Percentiles rank a stretch among this genome's conserved stretches.
Conservation (phyloP, 2,329 filamentous ascomycete genomes). For the Fusarium ambrosium region DNA sequence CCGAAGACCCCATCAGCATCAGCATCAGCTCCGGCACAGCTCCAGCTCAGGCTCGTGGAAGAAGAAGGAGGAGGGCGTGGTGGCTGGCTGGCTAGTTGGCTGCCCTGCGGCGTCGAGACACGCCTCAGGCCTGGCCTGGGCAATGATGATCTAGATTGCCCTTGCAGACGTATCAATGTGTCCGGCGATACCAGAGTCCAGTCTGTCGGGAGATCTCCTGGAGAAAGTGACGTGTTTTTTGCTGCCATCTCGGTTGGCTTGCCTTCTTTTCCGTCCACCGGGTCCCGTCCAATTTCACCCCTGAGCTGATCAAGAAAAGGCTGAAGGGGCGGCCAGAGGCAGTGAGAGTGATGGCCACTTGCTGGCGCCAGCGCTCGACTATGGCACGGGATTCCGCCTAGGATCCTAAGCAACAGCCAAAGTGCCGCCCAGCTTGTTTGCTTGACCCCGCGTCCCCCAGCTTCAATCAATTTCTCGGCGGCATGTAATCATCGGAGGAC, state of each 20-base stretch:
- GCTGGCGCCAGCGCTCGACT: slow-evolving; percentile 28
- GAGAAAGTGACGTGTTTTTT: slow-evolving; percentile 12
- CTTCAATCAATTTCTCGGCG: slow-evolving; percentile 16
- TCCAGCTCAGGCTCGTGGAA: slow-evolving; percentile 9
- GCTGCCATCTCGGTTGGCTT: neutral
- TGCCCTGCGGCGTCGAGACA: slow-evolving; percentile 17
- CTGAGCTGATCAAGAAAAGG: slow-evolving; percentile 26
- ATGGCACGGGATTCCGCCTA: slow-evolving; percentile 8
- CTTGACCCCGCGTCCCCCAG: neutral
- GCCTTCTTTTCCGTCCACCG: neutral
- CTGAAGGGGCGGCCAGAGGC: slow-evolving; percentile 25
- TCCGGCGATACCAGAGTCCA: slow-evolving; percentile 22
- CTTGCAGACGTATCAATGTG: slow-evolving; percentile 24
- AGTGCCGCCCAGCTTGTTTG: slow-evolving; percentile 12
- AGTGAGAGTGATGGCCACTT: slow-evolving; percentile 19
- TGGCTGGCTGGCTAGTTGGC: slow-evolving; percentile 1
- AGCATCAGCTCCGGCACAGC: slow-evolving; percentile 27
- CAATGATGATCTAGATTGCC: slow-evolving; percentile 23
- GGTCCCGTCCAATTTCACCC: slow-evolving; percentile 13
- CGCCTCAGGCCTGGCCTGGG: slow-evolving; percentile 14
- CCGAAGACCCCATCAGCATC: neutral
- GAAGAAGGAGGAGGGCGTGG: slow-evolving; percentile 1
- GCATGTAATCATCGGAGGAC: slow-evolving; percentile 9
- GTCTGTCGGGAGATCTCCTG: slow-evolving; percentile 26
- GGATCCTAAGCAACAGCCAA: slow-evolving; percentile 6